These are phyloP conservation scores for Termitomyces sp. DNA, from an alignment of 1,284 basidiomycete species.

Conservation along the genomic window DNA sequence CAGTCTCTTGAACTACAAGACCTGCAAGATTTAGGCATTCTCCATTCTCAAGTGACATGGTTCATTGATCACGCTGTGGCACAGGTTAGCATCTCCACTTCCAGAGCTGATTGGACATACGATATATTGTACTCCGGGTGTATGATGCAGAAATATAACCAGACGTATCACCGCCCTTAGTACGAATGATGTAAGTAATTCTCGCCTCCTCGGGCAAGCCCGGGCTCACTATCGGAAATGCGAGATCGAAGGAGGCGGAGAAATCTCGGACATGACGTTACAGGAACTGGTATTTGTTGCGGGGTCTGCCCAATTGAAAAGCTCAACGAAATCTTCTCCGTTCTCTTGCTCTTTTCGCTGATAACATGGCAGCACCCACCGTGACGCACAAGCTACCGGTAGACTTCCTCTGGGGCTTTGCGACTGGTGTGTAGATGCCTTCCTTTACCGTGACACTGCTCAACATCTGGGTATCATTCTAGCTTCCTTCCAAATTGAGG, in stretches of 20 bases:
- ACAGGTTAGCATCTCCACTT: not conserved
- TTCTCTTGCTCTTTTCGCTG: conserved; percentile 19
- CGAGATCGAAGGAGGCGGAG: conserved; percentile 24
- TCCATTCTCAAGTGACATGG: not conserved
- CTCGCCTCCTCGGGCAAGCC: not conserved
- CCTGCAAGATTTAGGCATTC: not conserved
- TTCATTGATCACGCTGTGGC: not conserved
- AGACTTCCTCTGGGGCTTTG: conserved; percentile 69
- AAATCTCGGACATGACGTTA: conserved; percentile 29
- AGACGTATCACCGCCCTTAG: not conserved
- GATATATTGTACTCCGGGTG: not conserved
- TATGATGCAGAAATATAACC: not conserved
- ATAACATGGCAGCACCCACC: conserved; percentile 27
- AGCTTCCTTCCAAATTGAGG: conserved; percentile 70
- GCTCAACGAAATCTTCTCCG: conserved; percentile 18
- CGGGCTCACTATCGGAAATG: not conserved
- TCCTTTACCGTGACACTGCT: not conserved
- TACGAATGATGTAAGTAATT: not conserved
- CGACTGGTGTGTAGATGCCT: conserved; percentile 46
- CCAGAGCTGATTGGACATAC: not conserved
- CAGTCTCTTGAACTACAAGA: no score
- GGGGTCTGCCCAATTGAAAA: conserved; percentile 34
- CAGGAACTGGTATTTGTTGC: conserved; percentile 32
- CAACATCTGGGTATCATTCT: conserved; percentile 6
- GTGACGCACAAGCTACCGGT: conserved; percentile 33